A percentile compares a stretch with the other conserved stretches of the same genome.
These are phyloP conservation scores for Exophiala aquamarina DNA, from an alignment of 2,329 filamentous ascomycete species.

Conservation along the genomic window DNA sequence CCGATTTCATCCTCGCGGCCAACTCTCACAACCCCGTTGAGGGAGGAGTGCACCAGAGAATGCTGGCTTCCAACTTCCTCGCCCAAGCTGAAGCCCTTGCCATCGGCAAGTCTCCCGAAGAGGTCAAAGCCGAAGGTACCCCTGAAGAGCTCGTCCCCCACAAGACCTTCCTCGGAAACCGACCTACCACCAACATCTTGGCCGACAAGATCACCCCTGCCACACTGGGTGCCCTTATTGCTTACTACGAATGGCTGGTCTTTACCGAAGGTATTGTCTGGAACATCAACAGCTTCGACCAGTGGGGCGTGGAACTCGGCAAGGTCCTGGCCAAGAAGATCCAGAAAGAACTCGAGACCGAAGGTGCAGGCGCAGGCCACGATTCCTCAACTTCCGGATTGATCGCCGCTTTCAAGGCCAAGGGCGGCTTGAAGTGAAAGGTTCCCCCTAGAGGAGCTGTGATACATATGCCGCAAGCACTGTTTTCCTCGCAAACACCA, in stretches of 20 bases:
- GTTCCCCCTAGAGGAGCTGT: too few relatives aligned
- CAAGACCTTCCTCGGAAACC: conserved; percentile 98
- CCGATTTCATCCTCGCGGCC: conserved; percentile 95
- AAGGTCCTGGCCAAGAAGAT: conserved; percentile 96
- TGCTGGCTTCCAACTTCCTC: conserved; percentile 54
- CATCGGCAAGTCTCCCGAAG: conserved; percentile 53
- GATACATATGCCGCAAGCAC: too few relatives aligned
- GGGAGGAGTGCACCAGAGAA: conserved; percentile 85
- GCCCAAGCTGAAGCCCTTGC: conserved; percentile 51
- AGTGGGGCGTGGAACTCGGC: conserved; percentile 98
- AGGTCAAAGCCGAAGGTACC: conserved; percentile 49
- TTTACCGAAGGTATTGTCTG: conserved; percentile 97
- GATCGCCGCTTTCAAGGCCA: conserved; percentile 89
- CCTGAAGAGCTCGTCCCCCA: conserved; percentile 72
- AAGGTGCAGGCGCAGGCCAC: conserved; percentile 70
- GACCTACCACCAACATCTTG: conserved; percentile 92
- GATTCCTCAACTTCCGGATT: conserved; percentile 86
- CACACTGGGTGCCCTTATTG: conserved; percentile 90
- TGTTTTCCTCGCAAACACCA: too few relatives aligned
- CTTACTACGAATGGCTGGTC: conserved; percentile 98
- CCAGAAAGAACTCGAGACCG: conserved; percentile 75
- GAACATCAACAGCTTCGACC: conserved; percentile 99
- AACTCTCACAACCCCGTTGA: conserved; percentile 96
- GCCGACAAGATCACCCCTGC: conserved; percentile 91
- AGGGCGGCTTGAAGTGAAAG: conserved; percentile 44